Evolutionary conservation across 2,329 filamentous ascomycete genomes (phyloP), one percentile per base, ranked within the genome.

Genomic region (Penicillium sp.): DNA sequence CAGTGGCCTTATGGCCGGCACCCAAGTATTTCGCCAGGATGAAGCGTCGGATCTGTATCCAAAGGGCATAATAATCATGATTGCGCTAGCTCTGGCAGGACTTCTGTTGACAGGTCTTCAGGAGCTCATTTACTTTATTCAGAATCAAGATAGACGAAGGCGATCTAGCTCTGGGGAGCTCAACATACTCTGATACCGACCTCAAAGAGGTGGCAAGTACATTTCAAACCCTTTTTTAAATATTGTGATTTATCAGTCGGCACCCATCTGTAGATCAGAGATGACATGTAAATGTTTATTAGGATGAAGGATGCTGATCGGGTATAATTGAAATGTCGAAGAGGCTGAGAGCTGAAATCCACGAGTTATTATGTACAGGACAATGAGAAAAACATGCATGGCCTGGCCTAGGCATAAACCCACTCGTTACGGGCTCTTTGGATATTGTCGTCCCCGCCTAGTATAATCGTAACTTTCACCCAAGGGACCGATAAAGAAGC

Each of bases 1-100:
- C 8, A 75, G 69, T 13, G 80, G 81, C 0, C 58, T 83, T 52
- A 82, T 83, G 79, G 77, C 76, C 0, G 80, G 81, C 0, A 78
- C 80, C 9, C 80, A 82, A 59, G 81, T 82, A 37, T 83, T 82
- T 53, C 74, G 75, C 1, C 64, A 70, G 11, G 78, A 81, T 60
- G 65, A 71, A 19, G 77, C 80, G 3, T 76, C 78, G 67, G 75
- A 65, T 62, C 70, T 69, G 33, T 82, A 83, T 58, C 68, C 73
- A 1, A 77, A 67, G 7, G 80, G 80, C 0, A 61, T 82, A 16
- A 59, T 74, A 3, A 79, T 72, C 0, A 79, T 80, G 74, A 81
- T 80, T 39, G 71, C 74, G 7, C 75, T 82, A 70, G 76, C 79
- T 0, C 60, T 71, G 0, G 55, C 74, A 0, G 80, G 79, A 0